These are phyloP conservation scores for Colletotrichum sp. DNA, from an alignment of 2,329 filamentous ascomycete species.

Conservation along the genomic window DNA sequence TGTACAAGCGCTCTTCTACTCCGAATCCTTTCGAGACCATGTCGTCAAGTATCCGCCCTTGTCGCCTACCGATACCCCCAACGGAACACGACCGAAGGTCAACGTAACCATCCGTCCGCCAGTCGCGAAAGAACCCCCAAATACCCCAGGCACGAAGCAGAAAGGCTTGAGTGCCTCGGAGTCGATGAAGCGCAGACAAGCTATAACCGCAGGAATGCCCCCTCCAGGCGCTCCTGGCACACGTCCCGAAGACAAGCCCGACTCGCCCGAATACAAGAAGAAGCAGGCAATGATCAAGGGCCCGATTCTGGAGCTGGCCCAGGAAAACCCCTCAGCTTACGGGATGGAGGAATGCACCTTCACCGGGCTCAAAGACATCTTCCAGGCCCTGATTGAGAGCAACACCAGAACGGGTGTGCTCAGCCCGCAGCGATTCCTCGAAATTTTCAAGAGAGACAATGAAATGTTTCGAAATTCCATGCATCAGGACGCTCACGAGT, in stretches of 20 bases:
- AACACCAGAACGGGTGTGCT: conserved; percentile 85
- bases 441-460: conserved; percentile 92
- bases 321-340: conserved; percentile 80
- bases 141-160: conserved; percentile 44
- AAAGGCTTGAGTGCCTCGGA: conserved; percentile 62
- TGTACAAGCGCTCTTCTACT: conserved; percentile 96
- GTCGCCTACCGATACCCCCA: conserved; percentile 72
- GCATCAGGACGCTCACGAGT: conserved; percentile 99
- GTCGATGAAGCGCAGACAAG: conserved; percentile 60
- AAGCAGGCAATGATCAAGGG: conserved; percentile 90
- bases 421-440: conserved; percentile 89
- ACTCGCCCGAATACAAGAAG: conserved; percentile 97
- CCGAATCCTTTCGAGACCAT: conserved; percentile 89
- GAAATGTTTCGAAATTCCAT: conserved; percentile 97
- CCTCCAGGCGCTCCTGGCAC: conserved; percentile 58
- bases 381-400: conserved; percentile 85
- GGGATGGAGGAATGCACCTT: conserved; percentile 96
- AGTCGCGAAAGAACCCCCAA: conserved; percentile 51
- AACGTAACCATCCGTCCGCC: conserved; percentile 66
- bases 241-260: conserved; percentile 88
- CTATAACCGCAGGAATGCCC: conserved; percentile 58
- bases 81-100: conserved; percentile 60
- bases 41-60: conserved; percentile 88
- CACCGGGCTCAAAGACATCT: conserved; percentile 94
- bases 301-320: conserved; percentile 83